Conservation (phyloP, 352 stramenopile species). For the Thalassiosira mediterranea region DNA sequence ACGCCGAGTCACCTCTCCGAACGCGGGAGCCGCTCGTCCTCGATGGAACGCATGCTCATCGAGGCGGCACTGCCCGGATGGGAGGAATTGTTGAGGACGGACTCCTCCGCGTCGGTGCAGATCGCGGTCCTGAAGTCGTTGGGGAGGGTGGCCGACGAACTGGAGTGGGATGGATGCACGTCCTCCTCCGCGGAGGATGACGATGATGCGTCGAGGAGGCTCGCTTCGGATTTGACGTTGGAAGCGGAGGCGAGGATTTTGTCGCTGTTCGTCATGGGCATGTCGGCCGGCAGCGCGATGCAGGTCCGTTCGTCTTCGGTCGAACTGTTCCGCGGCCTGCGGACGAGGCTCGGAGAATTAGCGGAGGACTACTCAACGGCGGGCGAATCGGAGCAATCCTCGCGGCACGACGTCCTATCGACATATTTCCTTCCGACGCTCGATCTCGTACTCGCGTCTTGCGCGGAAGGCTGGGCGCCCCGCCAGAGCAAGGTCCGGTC, state of each 20-base stretch:
- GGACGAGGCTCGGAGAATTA: background rate
- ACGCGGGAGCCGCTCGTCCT: conserved; percentile 27
- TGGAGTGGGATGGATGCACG: conserved; percentile 30
- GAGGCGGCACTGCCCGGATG: conserved; percentile 32
- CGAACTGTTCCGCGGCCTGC: conserved; percentile 11
- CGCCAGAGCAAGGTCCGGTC: conserved; percentile 31
- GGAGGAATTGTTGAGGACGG: conserved; percentile 39
- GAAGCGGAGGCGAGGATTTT: conserved; percentile 30
- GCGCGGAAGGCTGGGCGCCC: conserved; percentile 13
- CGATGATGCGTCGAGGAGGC: too few relatives aligned
- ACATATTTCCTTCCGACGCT: conserved; percentile 38
- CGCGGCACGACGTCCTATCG: background rate
- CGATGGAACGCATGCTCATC: conserved; percentile 25
- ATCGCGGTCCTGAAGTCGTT: conserved; percentile 29
- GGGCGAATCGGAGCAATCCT: conserved; percentile 9
- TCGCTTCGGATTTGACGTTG: conserved; percentile 11
- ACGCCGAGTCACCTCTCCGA: conserved; percentile 4
- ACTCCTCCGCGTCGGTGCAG: conserved; percentile 41
- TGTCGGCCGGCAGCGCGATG: conserved; percentile 25
- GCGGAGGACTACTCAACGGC: conserved; percentile 3
- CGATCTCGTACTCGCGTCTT: conserved; percentile 21
- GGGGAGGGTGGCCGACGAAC: conserved; percentile 18
- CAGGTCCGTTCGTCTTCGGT: conserved; percentile 18
- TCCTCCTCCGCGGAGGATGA: background rate
- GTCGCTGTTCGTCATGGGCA: conserved; percentile 36